Base-by-base conservation (phyloP, 169 alveolate species). In the Eimeria brunetti region DNA sequence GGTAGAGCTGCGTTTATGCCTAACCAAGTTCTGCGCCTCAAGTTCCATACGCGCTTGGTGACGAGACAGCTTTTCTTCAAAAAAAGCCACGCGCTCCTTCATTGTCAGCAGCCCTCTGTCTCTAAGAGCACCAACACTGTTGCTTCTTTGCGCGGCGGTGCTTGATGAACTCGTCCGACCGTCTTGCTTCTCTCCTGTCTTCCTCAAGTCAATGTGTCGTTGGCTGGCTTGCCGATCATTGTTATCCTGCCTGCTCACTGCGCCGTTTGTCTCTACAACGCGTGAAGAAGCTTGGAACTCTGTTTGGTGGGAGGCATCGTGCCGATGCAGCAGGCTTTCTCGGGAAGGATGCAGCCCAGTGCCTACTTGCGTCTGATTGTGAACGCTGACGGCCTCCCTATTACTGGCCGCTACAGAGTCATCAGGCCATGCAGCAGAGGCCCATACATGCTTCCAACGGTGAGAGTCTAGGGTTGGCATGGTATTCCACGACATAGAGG, bases 11-110 rank as follows among this genome's bases (percentile, higher is more conserved):
- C 80, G 92, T 24, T n/a, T 69, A 27, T 56, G 78, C 38, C 80
- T 85, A 24, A 62, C 76, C 18, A 85, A 11, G 64, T 33, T 85
- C 30, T 41, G 56, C 20, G 92, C 92, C 62, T 85, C 92, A 41
- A 80, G 81, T 33, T 85, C 92, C 76, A 85, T 41, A 22, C 60
- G 92, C 24, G 92, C 92, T 85, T 85, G 92, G 92, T 85, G 92
- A 60, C 92, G 92, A 4, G 92, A 58, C 38, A 85, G 80, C 81
- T 58, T 58, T 8, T 85, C 80, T 58, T 85, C 92, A 6, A 85
- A 85, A 30, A 85, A 85, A 1, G 92, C 92, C 24, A 85, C 92
- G 46, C 92, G 92, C 44, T 85, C 92, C 69, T 85, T 85, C 92
- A 85, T 85, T n/a, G 92, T 49, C 46, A 85, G 62, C 46, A 85